phyloP scores from a whole-genome alignment of 2,329 filamentous ascomycete genomes.

The Bipolaris cookei region DNA sequence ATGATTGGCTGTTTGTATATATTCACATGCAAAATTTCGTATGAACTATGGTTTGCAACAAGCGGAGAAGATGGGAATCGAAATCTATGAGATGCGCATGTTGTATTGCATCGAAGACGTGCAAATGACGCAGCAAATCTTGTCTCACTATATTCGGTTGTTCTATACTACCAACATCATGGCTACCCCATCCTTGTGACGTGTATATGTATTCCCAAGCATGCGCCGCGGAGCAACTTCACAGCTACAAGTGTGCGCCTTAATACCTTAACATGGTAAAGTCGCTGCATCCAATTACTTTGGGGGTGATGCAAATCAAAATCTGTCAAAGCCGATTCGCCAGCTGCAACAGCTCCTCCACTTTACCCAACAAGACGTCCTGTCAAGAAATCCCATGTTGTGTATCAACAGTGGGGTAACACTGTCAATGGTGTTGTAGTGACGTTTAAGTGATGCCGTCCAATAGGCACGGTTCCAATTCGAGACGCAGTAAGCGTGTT shows the following conservation, averaged over 20 bases:
- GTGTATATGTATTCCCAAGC: background rate
- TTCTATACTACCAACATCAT: background rate
- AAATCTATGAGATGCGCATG: background rate
- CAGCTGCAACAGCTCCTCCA: no score
- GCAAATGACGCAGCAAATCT: background rate
- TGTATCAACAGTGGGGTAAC: background rate
- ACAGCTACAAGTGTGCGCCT: background rate
- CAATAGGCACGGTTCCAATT: background rate
- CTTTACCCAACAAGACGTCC: background rate
- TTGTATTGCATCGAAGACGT: background rate
- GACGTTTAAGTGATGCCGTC: slow-evolving; percentile 2
- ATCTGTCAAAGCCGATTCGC: background rate
- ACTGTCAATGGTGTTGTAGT: background rate
- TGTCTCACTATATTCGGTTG: background rate
- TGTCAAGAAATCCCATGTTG: background rate
- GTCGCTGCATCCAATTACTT: background rate
- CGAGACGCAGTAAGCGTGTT: slow-evolving; percentile 1
- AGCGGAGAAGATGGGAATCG: no score
- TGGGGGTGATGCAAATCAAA: background rate
- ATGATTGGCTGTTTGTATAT: no score
- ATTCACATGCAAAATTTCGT: no score
- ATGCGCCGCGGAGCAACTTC: background rate
- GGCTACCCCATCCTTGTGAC: background rate
- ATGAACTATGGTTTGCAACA: background rate
- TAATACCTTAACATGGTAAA: background rate